These are phyloP conservation scores for Cucurbita pepo DNA, from an alignment of 306 rosid genomes.

Conservation along the genomic window DNA sequence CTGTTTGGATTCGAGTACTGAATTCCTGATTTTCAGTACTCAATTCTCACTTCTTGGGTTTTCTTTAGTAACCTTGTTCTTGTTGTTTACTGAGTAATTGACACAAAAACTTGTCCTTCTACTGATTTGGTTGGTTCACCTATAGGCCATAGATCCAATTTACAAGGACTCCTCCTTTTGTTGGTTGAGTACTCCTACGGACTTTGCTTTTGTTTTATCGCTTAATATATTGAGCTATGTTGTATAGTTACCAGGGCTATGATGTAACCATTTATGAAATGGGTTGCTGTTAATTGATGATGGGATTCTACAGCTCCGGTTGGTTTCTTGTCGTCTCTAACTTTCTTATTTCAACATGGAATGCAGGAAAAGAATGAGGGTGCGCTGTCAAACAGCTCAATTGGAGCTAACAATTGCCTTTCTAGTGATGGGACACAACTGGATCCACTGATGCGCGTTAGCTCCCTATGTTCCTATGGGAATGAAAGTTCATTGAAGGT, in stretches of 20 bases:
- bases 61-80: background rate
- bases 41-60: background rate
- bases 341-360: slow-evolving; percentile 9
- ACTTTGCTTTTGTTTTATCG: background rate
- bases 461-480: slow-evolving; percentile 24
- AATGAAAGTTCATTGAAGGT: slow-evolving; percentile 54
- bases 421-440: slow-evolving; percentile 24
- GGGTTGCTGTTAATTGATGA: background rate
- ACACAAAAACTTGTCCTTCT: background rate
- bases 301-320: background rate
- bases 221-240: background rate
- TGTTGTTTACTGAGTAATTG: background rate
- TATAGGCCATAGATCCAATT: background rate
- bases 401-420: slow-evolving; percentile 11
- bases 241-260: background rate
- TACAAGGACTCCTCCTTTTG: background rate
- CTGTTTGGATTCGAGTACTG: background rate
- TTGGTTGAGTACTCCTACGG: background rate
- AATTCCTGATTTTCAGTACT: background rate
- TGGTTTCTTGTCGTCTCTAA: background rate
- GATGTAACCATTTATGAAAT: background rate
- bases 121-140: background rate
- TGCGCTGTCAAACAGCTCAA: slow-evolving; percentile 18
- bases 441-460: slow-evolving; percentile 13
- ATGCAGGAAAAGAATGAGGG: slow-evolving; percentile 39